These are phyloP conservation scores for Gonium pectorale DNA, from an alignment of 139 green algal species.

Conservation along the genomic window DNA sequence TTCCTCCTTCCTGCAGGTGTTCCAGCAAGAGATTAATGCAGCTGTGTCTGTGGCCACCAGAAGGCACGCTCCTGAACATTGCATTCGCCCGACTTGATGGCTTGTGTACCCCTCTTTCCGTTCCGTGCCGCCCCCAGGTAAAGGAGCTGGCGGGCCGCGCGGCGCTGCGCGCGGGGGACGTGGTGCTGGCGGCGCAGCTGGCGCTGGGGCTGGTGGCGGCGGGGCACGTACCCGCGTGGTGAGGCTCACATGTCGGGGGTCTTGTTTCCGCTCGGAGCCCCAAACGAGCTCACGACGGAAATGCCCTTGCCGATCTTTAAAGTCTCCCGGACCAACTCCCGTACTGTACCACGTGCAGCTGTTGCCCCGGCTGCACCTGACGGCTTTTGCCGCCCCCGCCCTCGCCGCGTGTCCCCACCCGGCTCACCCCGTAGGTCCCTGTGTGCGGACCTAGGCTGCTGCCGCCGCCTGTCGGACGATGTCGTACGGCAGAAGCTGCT, in stretches of 20 bases:
- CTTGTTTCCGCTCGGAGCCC: no score
- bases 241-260: no score
- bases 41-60: no score
- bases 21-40: no score
- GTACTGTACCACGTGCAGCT: background rate
- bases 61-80: no score
- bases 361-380: background rate
- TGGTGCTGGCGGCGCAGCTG: background rate
- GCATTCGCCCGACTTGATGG: no score
- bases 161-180: constrained; percentile 16
- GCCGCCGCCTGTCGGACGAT: constrained; percentile 13
- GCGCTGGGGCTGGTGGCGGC: constrained; percentile 30
- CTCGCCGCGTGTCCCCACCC: background rate
- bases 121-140: background rate
- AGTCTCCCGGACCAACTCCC: no score
- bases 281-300: no score
- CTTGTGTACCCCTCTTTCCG: no score
- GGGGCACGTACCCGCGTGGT: background rate
- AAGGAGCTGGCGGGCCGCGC: constrained; percentile 3
- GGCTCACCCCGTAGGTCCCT: constrained; percentile 18
- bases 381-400: no score
- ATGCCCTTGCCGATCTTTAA: no score
- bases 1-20: no score
- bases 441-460: constrained; percentile 12
- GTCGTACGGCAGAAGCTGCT: constrained; percentile 19